Base-by-base conservation (phyloP, 2,329 filamentous ascomycete genomes). In the Didymella exigua region DNA sequence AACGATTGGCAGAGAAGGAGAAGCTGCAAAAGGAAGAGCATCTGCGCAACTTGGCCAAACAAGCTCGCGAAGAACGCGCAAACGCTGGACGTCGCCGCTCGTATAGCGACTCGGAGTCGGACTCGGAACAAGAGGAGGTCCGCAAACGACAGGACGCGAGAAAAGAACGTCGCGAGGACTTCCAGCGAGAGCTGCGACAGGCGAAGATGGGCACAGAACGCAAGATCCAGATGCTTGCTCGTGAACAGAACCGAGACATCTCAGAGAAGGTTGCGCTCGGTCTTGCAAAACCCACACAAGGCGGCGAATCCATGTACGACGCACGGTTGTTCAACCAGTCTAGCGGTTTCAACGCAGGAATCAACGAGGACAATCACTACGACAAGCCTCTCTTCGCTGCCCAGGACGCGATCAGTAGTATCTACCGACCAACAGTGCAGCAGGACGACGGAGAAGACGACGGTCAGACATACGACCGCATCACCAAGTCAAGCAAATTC, bases 321-420 rank as follows among this genome's bases (percentile, higher is more conserved):
- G 96, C 92, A 2, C 84, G 95, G 34, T 78, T 99, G 26, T 99
- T 99, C 78, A 97, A 98, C 77, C 91, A 96, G 77, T 89, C 87
- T 5, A 93, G 89, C 66, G 95, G 95, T 0, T 96, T 99, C 72
- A 89, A 92, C 65, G 85, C 87, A 47, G 95, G 93, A 0, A 92
- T 97, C 82, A 99, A 99, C 75, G 95, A 99, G 75, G 95, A 99
- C 75, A 95, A 99, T 71, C 87, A 88, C 0, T 99, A 98, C 78
- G 95, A 98, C 75, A 98, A 98, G 77, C 95, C 95, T 18, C 81
- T 99, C 7, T 99, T 99, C 73, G 93, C 93, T 0, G 93, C 95
- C 13, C 92, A 97, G 73, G 93, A 98, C 71, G 93, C 91, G 8
- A 91, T 97, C 67, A 95, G 86, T 78, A 93, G 88, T 74, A 98